Evolutionary conservation across 75 land plant species (phyloP).

Genomic region (Cunninghamia lanceolata): DNA sequence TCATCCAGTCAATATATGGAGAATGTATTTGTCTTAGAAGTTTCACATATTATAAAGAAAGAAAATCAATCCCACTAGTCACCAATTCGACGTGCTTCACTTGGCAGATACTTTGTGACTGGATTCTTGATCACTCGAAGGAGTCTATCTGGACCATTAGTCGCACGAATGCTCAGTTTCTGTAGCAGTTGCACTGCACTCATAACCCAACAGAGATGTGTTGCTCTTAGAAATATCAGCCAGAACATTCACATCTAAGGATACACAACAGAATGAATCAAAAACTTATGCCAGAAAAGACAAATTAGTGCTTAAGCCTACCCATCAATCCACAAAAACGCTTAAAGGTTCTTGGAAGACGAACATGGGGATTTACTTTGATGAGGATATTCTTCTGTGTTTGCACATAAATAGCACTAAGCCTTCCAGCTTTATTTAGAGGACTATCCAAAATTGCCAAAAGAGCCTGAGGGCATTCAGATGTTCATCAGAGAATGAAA

Average conservation of each 20-base stretch:
- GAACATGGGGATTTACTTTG: slow-evolving; percentile 88
- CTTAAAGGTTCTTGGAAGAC: slow-evolving; percentile 87
- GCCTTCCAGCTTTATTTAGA: slow-evolving; percentile 74
- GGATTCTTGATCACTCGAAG: slow-evolving; percentile 85
- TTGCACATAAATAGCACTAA: slow-evolving; percentile 74
- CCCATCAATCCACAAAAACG: slow-evolving; percentile 93
- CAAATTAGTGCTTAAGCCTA: slow-evolving; percentile 27
- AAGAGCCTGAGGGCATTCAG: slow-evolving; percentile 57
- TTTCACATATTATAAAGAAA: slow-evolving; percentile 2
- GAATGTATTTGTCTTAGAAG: slow-evolving; percentile 2
- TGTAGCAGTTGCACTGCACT: slow-evolving; percentile 91
- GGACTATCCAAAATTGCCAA: slow-evolving; percentile 88
- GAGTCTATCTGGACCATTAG: slow-evolving; percentile 80
- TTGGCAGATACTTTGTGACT: slow-evolving; percentile 80
- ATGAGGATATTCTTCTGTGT: slow-evolving; percentile 82
- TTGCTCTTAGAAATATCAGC: slow-evolving; percentile 1
- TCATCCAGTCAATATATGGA: neutral
- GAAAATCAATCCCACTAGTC: slow-evolving; percentile 8
- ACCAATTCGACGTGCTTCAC: slow-evolving; percentile 85
- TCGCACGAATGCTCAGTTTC: slow-evolving; percentile 75
- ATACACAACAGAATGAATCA: neutral
- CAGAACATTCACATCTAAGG: neutral
- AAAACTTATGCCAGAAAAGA: neutral
- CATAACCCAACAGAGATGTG: neutral
- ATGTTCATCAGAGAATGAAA: neutral